Conservation (phyloP, 202 grass and related monocot species). For the Musa balbisiana region DNA sequence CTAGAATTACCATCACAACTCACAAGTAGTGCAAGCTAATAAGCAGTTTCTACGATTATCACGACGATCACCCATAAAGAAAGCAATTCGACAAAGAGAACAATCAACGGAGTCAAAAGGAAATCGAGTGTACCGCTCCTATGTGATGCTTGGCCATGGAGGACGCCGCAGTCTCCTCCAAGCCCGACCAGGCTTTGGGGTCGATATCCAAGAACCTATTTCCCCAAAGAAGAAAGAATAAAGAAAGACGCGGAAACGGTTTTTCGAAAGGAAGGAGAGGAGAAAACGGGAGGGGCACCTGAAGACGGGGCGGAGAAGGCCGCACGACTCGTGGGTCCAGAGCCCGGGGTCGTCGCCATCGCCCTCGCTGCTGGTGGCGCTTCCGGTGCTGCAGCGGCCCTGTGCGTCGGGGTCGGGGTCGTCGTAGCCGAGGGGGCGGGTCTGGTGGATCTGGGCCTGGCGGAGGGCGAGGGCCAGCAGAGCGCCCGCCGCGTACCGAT, state of each 20-base stretch:
- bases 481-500: constrained; percentile 86
- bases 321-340: constrained; percentile 86
- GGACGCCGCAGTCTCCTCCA: constrained; percentile 86
- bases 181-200: constrained; percentile 55
- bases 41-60: neutral
- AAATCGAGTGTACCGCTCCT: constrained; percentile 46
- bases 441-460: constrained; percentile 93
- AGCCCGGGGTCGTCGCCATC: constrained; percentile 28
- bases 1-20: neutral
- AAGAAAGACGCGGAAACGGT: neutral
- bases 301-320: constrained; percentile 95
- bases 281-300: constrained; percentile 39
- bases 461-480: constrained; percentile 77
- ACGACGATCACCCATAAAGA: neutral
- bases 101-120: neutral
- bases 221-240: constrained; percentile 3
- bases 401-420: constrained; percentile 35
- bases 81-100: neutral
- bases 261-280: neutral
- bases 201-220: constrained; percentile 82
- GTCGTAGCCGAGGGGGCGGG: constrained; percentile 46
- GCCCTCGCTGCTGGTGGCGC: constrained; percentile 32
- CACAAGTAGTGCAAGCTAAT: neutral
- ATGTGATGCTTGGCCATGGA: constrained; percentile 77
- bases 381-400: constrained; percentile 25